A percentile compares a stretch with the other conserved stretches of the same genome.
These are phyloP conservation scores for Colletotrichum lupini DNA, from an alignment of 2,329 filamentous ascomycete genomes.

Conservation along the genomic window DNA sequence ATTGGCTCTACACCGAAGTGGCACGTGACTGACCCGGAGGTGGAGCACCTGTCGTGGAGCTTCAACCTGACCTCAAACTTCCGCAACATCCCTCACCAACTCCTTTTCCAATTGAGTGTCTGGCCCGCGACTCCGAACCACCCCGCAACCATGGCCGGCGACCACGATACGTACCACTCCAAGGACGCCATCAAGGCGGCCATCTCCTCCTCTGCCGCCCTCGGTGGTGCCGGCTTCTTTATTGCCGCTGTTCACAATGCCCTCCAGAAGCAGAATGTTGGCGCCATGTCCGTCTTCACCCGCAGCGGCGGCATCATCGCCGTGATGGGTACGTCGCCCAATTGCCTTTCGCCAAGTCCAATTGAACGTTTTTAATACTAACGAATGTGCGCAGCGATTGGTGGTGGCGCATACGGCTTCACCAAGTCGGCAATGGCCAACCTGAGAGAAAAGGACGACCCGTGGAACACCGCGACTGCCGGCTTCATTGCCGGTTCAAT, in stretches of 20 bases:
- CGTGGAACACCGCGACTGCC: constrained; percentile 78
- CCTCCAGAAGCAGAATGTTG: constrained; percentile 83
- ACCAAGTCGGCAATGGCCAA: constrained; percentile 82
- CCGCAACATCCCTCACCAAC: constrained; percentile 34
- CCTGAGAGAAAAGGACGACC: constrained; percentile 85
- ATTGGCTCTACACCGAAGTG: constrained; percentile 17
- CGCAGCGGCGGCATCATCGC: constrained; percentile 80
- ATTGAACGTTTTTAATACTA: background rate
- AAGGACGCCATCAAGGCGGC: constrained; percentile 79
- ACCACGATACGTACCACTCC: constrained; percentile 70
- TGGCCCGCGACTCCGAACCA: constrained; percentile 27
- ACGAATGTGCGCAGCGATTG: constrained; percentile 64
- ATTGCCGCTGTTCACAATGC: constrained; percentile 87
- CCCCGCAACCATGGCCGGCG: constrained; percentile 38
- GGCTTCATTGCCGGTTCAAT: constrained; percentile 81
- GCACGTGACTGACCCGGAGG: constrained; percentile 27
- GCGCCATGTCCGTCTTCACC: constrained; percentile 83
- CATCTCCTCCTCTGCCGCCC: constrained; percentile 72
- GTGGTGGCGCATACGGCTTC: constrained; percentile 83
- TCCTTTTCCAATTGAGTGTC: constrained; percentile 33
- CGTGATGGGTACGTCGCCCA: constrained; percentile 28
- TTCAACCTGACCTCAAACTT: constrained; percentile 37
- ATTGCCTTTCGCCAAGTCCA: background rate
- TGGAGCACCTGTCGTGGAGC: constrained; percentile 32
- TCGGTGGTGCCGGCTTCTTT: constrained; percentile 76